Conservation (phyloP, 208 protist species). For the Leishmania lainsoni region DNA sequence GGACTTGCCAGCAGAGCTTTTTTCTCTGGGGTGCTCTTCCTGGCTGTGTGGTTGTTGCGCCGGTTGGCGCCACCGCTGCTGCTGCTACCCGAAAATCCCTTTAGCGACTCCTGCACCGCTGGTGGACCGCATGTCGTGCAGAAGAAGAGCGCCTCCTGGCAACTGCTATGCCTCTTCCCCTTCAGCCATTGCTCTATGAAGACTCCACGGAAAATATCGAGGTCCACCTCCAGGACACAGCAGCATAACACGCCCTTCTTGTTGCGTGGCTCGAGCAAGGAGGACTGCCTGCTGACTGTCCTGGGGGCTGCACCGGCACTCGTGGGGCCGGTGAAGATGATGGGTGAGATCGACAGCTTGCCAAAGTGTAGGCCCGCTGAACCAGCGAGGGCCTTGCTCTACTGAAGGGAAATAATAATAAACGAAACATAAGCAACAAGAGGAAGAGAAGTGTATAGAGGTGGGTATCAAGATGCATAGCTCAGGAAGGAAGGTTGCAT, state of each 20-base stretch:
- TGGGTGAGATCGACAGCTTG: slow-evolving; percentile 33
- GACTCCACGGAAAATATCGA: slow-evolving; percentile 49
- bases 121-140: slow-evolving; percentile 46
- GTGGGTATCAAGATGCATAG: neutral
- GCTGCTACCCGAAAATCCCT: neutral
- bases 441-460: neutral
- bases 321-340: slow-evolving; percentile 27
- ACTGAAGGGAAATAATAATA: neutral
- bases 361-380: slow-evolving; percentile 4
- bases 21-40: slow-evolving; percentile 18
- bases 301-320: slow-evolving; percentile 14
- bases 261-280: slow-evolving; percentile 38
- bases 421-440: neutral
- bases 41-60: neutral
- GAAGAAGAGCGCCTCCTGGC: slow-evolving; percentile 46
- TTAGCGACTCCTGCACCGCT: slow-evolving; percentile 35
- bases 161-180: slow-evolving; percentile 27
- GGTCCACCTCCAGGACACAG: slow-evolving; percentile 45
- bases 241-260: slow-evolving; percentile 37
- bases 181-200: slow-evolving; percentile 53
- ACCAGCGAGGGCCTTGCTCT: slow-evolving; percentile 4
- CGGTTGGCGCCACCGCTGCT: neutral
- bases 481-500: neutral
- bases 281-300: slow-evolving; percentile 18
- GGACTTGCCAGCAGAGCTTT: slow-evolving; percentile 19